Conservation (phyloP, 192 early-diverging fungal genomes). For the Entomortierella beljakovae region DNA sequence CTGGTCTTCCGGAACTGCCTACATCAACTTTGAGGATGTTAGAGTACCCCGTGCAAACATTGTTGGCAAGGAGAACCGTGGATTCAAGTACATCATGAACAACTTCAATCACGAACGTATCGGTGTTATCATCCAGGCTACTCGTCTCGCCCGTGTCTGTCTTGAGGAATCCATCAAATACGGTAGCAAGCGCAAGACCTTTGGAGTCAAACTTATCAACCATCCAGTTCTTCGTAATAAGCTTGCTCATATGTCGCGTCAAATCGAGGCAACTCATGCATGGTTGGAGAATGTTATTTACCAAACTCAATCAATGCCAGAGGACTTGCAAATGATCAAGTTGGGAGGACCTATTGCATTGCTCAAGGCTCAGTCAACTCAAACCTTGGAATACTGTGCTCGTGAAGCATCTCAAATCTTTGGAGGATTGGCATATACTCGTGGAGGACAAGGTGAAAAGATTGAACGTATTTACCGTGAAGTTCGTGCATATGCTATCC, state of each 20-base stretch:
- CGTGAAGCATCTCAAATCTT: conserved; percentile 94
- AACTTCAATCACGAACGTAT: conserved; percentile 88
- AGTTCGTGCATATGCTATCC: conserved; percentile 85
- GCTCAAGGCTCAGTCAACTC: conserved; percentile 86
- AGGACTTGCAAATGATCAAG: conserved; percentile 75
- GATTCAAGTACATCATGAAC: conserved; percentile 84
- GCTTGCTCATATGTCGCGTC: conserved; percentile 84
- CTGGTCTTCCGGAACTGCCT: conserved; percentile 85
- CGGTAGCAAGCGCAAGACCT: conserved; percentile 87
- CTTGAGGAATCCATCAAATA: conserved; percentile 86
- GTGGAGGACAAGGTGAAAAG: conserved; percentile 80
- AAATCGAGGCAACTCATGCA: conserved; percentile 87
- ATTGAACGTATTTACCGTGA: conserved; percentile 90
- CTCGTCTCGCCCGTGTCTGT: conserved; percentile 88
- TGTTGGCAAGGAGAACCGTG: conserved; percentile 87
- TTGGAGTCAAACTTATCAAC: conserved; percentile 87
- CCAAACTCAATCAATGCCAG: conserved; percentile 75
- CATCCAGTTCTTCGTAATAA: conserved; percentile 87
- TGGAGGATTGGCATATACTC: conserved; percentile 85
- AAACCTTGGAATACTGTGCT: conserved; percentile 89
- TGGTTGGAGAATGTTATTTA: conserved; percentile 86
- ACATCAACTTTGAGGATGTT: conserved; percentile 87
- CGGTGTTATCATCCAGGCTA: conserved; percentile 88
- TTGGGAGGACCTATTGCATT: conserved; percentile 90
- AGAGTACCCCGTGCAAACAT: conserved; percentile 87